Evolutionary conservation across 441 rosid species (phyloP).

Genomic region (Gossypium gossypioides): DNA sequence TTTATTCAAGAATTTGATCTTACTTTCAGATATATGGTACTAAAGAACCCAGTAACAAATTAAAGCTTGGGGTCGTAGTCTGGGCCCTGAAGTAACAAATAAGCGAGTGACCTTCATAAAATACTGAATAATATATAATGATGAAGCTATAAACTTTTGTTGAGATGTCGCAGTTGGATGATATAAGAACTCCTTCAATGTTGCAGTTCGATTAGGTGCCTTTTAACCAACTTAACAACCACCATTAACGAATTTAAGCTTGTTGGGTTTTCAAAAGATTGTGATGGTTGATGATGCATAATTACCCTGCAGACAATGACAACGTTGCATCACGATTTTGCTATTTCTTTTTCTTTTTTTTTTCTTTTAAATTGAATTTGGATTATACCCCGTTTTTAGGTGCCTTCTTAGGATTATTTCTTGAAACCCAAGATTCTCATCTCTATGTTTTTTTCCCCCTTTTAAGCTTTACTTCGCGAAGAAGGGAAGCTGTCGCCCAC

Average conservation of each 20-base stretch:
- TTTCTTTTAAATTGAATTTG: neutral
- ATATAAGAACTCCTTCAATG: neutral
- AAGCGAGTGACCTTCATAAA: neutral
- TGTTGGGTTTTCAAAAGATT: too few species aligned
- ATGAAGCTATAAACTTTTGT: neutral
- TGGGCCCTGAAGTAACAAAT: neutral
- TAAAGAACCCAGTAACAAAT: neutral
- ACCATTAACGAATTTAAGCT: neutral
- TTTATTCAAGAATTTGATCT: too few species aligned
- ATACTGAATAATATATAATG: neutral
- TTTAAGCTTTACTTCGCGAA: neutral
- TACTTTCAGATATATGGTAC: too few species aligned
- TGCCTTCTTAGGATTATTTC: neutral
- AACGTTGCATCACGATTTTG: neutral
- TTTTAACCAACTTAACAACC: slow-evolving; percentile 8
- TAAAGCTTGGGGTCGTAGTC: neutral
- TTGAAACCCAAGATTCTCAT: neutral
- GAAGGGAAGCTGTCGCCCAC: neutral
- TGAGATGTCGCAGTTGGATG: slow-evolving; percentile 8
- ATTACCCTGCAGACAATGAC: neutral
- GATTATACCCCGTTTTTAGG: neutral
- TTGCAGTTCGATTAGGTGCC: neutral
- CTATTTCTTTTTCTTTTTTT: neutral
- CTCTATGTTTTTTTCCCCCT: neutral
- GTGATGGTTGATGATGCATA: neutral